Base-by-base conservation (phyloP, 768 basidiomycete genomes). In the Mycena filopes region DNA sequence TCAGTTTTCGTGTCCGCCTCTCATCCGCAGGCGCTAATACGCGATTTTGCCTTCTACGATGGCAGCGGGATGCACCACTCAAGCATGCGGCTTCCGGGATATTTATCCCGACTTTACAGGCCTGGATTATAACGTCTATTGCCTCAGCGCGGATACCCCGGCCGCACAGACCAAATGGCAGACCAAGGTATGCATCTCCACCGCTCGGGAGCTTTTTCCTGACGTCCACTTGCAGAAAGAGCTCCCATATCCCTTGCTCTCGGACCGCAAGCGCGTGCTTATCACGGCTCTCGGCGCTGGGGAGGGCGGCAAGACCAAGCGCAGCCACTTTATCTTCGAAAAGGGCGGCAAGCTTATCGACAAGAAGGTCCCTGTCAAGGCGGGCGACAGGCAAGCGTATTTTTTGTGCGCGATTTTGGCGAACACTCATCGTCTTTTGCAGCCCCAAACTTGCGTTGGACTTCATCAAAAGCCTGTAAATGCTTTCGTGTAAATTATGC, bases 81-180 rank as follows among this genome's bases (percentile, higher is more conserved):
- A 98, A 76, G 96, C 96, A 0, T 98, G 96, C 74, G 92, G 90
- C 5, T 99, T 93, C 84, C 85, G 95, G 21, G 96, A 98, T 74
- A 82, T 82, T 55, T 93, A 91, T 75, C 85, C 89, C 6, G 90
- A 93, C 67, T 96, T 96, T 75, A 81, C 85, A 3, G 79, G 86
- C 7, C 74, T 85, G 62, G 83, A 87, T 45, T 98, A 89, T 76
- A 83, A 83, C 56, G 90, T 97, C 43, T 94, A 94, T 75, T 95
- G 95, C 67, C 78, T 98, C 60, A 95, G 92, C 75, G 88, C 89
- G 7, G 95, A 96, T 76, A 81, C 86, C 10, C 86, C 93, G 0
- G 72, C 83, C 10, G 91, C 92, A 1, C 94, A 95, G 77, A 81
- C 76, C 61, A 94, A 90, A 75, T 96, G 95, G 92, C 92, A 95